Percentiles rank a stretch among this genome's conserved stretches.
Conservation (phyloP, 176 grass and related monocot genomes). For the Thalia dealbata region DNA sequence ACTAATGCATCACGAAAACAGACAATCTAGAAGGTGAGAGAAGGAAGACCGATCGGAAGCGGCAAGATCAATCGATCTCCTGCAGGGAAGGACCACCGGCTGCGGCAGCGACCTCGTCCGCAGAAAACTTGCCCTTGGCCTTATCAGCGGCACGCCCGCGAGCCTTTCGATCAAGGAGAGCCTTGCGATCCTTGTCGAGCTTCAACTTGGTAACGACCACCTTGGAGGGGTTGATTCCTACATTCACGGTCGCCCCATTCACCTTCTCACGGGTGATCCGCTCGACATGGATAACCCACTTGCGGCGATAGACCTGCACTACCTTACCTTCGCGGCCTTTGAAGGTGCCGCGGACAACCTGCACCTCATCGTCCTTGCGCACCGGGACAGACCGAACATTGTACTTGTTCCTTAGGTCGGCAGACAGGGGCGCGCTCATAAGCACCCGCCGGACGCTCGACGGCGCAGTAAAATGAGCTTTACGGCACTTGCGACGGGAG, state of each 20-base stretch:
- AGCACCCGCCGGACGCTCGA: constrained; percentile 9
- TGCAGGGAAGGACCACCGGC: neutral
- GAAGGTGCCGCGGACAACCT: constrained; percentile 10
- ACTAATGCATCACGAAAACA: neutral
- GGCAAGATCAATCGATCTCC: constrained; percentile 4
- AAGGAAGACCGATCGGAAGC: neutral
- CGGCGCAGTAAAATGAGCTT: constrained; percentile 9
- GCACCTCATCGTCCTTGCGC: constrained; percentile 6
- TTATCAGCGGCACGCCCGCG: constrained; percentile 10
- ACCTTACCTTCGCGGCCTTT: constrained; percentile 11
- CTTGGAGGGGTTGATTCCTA: constrained; percentile 2
- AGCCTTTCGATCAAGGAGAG: neutral
- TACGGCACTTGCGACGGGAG: constrained; percentile 5
- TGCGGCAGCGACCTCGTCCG: constrained; percentile 3
- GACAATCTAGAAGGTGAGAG: neutral
- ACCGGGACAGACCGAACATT: constrained; percentile 7
- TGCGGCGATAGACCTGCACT: constrained; percentile 11
- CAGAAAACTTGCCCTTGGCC: constrained; percentile 4
- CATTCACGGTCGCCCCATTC: constrained; percentile 7
- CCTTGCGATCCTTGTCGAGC: constrained; percentile 11
- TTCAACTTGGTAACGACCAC: neutral
- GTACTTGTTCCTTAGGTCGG: constrained; percentile 4
- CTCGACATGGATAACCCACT: constrained; percentile 14
- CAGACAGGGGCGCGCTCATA: constrained; percentile 14
- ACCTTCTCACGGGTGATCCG: constrained; percentile 15